Evolutionary conservation across 2,329 filamentous ascomycete species (phyloP).

Genomic region (Xylariaceae sp.): DNA sequence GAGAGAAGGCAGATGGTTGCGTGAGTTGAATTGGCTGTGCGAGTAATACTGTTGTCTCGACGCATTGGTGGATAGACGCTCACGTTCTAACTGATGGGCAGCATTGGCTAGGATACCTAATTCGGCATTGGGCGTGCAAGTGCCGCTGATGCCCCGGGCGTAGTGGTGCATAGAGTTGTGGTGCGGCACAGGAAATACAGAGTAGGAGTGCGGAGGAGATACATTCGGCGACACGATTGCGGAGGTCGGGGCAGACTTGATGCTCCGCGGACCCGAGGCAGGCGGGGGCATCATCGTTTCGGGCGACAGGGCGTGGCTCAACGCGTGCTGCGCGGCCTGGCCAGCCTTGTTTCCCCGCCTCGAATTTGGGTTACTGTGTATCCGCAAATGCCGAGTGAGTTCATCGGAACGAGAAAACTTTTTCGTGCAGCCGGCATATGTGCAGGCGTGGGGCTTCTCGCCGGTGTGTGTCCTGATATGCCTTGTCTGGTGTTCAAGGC

Average conservation of each 20-base stretch:
- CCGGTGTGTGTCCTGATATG: slow-evolving; percentile 97
- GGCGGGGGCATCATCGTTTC: slow-evolving; percentile 71
- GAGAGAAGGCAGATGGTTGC: slow-evolving; percentile 66
- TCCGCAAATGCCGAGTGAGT: slow-evolving; percentile 91
- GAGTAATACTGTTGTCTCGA: slow-evolving; percentile 51
- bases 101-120: slow-evolving; percentile 58
- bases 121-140: slow-evolving; percentile 44
- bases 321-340: slow-evolving; percentile 41
- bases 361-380: slow-evolving; percentile 98
- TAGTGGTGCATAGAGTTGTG: slow-evolving; percentile 46
- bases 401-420: slow-evolving; percentile 96
- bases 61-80: slow-evolving; percentile 42
- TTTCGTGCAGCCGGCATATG: slow-evolving; percentile 93
- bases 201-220: slow-evolving; percentile 88
- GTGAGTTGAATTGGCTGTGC: slow-evolving; percentile 44
- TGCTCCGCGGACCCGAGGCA: slow-evolving; percentile 62
- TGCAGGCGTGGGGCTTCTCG: slow-evolving; percentile 95
- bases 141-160: slow-evolving; percentile 38
- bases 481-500: slow-evolving; percentile 83
- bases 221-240: slow-evolving; percentile 90
- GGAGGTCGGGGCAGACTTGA: slow-evolving; percentile 82
- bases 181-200: slow-evolving; percentile 54
- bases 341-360: slow-evolving; percentile 80
- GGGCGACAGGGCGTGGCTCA: slow-evolving; percentile 44
- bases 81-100: slow-evolving; percentile 58